Conservation (phyloP, 164 flowering plant species). For the Platanus orientalis region DNA sequence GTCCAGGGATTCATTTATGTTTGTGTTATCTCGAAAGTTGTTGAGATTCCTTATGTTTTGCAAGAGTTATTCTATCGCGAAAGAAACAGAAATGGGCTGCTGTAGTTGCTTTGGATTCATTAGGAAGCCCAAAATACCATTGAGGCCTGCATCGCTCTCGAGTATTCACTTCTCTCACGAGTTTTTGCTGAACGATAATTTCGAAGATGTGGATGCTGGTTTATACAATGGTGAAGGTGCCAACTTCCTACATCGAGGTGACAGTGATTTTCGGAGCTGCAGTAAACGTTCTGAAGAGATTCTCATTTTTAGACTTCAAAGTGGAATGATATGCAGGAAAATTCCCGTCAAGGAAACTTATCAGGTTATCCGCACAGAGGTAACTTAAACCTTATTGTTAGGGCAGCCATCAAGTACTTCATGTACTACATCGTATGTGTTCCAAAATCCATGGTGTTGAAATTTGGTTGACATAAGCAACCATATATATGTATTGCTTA, state of each 20-base stretch:
- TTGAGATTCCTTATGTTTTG: constrained; percentile 18
- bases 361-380: constrained; percentile 68
- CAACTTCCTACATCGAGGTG: constrained; percentile 13
- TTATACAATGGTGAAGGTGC: constrained; percentile 44
- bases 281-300: no score
- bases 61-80: constrained; percentile 28
- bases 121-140: constrained; percentile 29
- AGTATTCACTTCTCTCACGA: constrained; percentile 35
- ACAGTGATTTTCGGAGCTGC: no score
- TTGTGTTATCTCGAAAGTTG: neutral
- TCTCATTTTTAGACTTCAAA: no score
- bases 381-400: constrained; percentile 11
- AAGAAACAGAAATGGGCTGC: constrained; percentile 56
- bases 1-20: constrained; percentile 6
- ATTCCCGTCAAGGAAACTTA: constrained; percentile 82
- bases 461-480: no score
- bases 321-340: constrained; percentile 55
- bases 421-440: no score
- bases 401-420: neutral
- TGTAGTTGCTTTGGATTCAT: constrained; percentile 73
- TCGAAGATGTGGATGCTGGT: constrained; percentile 27
- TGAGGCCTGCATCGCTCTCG: constrained; percentile 14
- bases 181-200: constrained; percentile 39
- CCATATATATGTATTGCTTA: no score
- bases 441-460: no score